Evolutionary conservation across 202 grass and related monocot species (phyloP).

Genomic region (Eragrostis tef): DNA sequence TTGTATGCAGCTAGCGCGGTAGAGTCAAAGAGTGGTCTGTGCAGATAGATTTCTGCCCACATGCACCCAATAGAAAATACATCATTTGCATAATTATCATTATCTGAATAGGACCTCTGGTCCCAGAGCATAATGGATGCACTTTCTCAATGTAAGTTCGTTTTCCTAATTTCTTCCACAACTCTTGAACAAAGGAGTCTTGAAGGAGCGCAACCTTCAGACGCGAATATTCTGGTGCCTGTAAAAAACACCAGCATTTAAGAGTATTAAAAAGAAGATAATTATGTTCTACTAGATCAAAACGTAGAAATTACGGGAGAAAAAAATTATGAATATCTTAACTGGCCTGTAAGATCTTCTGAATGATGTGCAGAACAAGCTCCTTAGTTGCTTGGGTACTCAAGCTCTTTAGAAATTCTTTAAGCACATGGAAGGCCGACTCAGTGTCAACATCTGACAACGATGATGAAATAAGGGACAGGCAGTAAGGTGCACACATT

Average conservation of each 20-base stretch:
- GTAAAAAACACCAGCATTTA: conserved; percentile 50
- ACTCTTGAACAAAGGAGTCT: conserved; percentile 84
- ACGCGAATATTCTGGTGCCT: conserved; percentile 80
- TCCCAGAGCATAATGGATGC: conserved; percentile 75
- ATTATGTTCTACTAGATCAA: conserved; percentile 32
- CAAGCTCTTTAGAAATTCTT: conserved; percentile 84
- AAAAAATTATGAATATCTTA: conserved; percentile 51
- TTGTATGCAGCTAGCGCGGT: too few relatives aligned
- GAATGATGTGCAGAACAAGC: conserved; percentile 76
- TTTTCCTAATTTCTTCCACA: conserved; percentile 95
- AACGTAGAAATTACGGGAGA: conserved; percentile 35
- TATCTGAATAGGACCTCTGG: conserved; percentile 55
- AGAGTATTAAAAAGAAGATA: conserved; percentile 45
- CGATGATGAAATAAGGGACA: conserved; percentile 68
- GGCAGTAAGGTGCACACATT: conserved; percentile 82
- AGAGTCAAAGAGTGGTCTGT: too few relatives aligned
- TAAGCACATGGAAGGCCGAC: conserved; percentile 63
- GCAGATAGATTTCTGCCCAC: conserved; percentile 79
- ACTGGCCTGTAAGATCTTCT: conserved; percentile 99
- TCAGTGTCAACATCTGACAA: conserved; percentile 71
- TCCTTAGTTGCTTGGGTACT: conserved; percentile 65
- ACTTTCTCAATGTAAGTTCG: conserved; percentile 80
- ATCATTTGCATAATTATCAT: conserved; percentile 61
- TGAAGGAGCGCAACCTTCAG: conserved; percentile 91
- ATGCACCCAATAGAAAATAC: conserved; percentile 83